These are phyloP conservation scores for Begonia peltatifolia DNA, from an alignment of 306 rosid genomes.

Conservation along the genomic window DNA sequence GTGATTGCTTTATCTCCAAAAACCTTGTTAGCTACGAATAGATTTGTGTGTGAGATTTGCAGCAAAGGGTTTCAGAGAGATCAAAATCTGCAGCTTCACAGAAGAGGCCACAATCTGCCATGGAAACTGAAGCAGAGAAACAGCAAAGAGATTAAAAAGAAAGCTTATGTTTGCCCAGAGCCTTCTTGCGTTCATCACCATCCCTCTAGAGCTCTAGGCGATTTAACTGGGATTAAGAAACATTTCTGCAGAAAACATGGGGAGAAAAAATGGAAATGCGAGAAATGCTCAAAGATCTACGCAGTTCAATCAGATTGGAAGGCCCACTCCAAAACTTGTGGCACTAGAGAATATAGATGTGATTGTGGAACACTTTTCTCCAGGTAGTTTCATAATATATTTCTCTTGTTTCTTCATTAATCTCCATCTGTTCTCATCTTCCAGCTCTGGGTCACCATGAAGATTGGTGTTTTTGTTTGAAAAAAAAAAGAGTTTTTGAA, in stretches of 20 bases:
- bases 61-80: conserved; percentile 89
- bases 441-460: too few species aligned
- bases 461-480: too few species aligned
- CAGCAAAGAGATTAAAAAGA: neutral
- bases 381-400: too few species aligned
- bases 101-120: conserved; percentile 87
- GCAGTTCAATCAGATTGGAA: neutral
- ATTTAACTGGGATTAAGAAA: neutral
- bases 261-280: neutral
- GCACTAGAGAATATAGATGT: neutral
- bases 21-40: conserved; percentile 69
- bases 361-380: neutral
- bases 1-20: conserved; percentile 80
- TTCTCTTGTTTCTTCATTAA: too few species aligned
- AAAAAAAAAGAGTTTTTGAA: too few species aligned
- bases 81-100: conserved; percentile 85
- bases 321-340: neutral
- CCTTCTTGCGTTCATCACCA: neutral
- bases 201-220: neutral
- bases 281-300: neutral
- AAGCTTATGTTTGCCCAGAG: neutral
- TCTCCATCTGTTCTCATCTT: too few species aligned
- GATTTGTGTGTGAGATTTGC: conserved; percentile 87
- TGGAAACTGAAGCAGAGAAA: conserved; percentile 60
- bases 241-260: conserved; percentile 1